phyloP scores from a whole-genome alignment of 805 yeast species.

The Diddensiella santjacobensis region DNA sequence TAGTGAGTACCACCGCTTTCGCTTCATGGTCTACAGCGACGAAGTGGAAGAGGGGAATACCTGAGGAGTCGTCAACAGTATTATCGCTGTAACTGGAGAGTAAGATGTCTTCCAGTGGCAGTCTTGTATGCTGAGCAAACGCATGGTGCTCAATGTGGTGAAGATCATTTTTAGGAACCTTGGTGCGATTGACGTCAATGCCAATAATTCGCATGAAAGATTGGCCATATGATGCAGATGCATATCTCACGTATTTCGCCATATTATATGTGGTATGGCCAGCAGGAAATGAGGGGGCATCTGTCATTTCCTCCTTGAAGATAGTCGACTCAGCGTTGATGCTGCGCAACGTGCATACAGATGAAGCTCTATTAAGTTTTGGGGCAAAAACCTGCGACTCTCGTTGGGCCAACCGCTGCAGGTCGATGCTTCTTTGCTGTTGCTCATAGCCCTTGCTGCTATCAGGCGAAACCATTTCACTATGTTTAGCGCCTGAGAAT shows the following conservation, averaged over 20 bases:
- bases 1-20: constrained; percentile 32
- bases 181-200: constrained; percentile 20
- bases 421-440: neutral
- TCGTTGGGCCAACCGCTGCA: neutral
- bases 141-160: constrained; percentile 33
- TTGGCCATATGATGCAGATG: constrained; percentile 36
- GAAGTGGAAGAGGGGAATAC: constrained; percentile 33
- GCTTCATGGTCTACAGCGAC: constrained; percentile 32
- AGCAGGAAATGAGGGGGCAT: constrained; percentile 22
- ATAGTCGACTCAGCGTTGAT: constrained; percentile 8
- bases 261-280: constrained; percentile 28
- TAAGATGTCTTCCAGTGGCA: constrained; percentile 30
- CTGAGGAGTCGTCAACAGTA: constrained; percentile 24
- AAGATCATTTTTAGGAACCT: constrained; percentile 22
- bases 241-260: constrained; percentile 32
- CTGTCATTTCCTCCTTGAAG: neutral
- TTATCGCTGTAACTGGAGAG: constrained; percentile 31
- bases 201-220: constrained; percentile 33
- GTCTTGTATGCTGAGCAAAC: constrained; percentile 31
- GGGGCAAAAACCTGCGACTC: neutral
- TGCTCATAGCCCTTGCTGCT: neutral
- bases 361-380: constrained; percentile 5
- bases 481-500: neutral
- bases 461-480: neutral
- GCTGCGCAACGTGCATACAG: constrained; percentile 8